Base-by-base conservation (phyloP, 2,329 filamentous ascomycete species). In the Pyrenochaeta sp. region DNA sequence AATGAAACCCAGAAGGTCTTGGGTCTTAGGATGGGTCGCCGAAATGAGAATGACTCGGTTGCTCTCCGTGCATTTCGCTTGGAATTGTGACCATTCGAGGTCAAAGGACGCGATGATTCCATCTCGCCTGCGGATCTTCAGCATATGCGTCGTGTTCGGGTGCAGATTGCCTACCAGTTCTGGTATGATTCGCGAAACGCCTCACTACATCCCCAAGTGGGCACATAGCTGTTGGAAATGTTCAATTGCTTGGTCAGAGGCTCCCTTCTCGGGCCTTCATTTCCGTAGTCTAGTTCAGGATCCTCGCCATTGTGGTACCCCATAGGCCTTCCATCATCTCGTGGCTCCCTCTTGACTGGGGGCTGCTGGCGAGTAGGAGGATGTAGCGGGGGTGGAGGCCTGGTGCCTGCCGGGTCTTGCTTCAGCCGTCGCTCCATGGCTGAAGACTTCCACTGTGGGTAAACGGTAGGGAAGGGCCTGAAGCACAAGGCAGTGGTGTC, bases 161-260 rank as follows among this genome's bases (percentile, higher is more conserved):
- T 26, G 7, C 10, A 11, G n/a, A 10, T 3, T 5, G 18, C 19
- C 5, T 40, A 55, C 51, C 45, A 55, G 22, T 53, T 55, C 27
- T 55, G 52, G 34, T 44, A 53, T 6, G 31, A 20, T 22, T 53
- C 46, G 8, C 49, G 41, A 35, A 51, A 53, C 6, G 30, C 46
- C 35, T 51, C 49, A 11, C 10, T 7, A 6, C 21, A 21, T 21
- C 39, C 34, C 46, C 49, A 53, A 5, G 10, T 15, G 10, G 20
- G 24, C 17, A 39, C 35, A 31, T 55, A 55, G 4, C 14, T 13
- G 3, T 29, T 30, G 7, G 28, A 19, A 20, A 26, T 23, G 21
- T 50, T 50, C 8, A 50, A 14, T 13, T 35, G 23, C 20, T 41
- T 32, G 14, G 14, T 42, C 4, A 13, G 28, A 11, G 40, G 10